phyloP scores from a whole-genome alignment of 805 yeast species.

The Priceomyces carsonii region DNA sequence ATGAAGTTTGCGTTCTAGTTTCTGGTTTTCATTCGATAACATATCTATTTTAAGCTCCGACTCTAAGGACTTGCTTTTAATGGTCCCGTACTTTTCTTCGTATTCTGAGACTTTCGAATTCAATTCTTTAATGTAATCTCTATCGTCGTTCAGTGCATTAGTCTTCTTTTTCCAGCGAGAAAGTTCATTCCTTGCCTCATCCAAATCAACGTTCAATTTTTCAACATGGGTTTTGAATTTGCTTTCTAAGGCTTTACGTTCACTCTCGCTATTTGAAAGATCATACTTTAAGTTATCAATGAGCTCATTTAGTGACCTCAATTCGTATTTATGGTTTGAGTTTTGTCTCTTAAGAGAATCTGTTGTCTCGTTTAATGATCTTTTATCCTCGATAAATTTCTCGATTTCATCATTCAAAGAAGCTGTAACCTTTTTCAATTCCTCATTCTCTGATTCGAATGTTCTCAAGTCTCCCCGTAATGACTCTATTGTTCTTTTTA shows the following conservation, averaged over 20 bases:
- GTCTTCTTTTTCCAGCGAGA: slow-evolving; percentile 12
- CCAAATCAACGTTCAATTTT: slow-evolving; percentile 13
- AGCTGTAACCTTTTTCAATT: background rate
- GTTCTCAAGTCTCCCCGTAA: slow-evolving; percentile 6
- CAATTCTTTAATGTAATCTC: slow-evolving; percentile 11
- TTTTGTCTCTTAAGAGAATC: slow-evolving; percentile 1
- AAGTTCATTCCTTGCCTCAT: slow-evolving; percentile 14
- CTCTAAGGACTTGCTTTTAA: slow-evolving; percentile 13
- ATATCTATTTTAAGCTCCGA: slow-evolving; percentile 14
- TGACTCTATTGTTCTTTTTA: slow-evolving; percentile 13
- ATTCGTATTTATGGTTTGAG: slow-evolving; percentile 6
- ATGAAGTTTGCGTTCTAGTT: slow-evolving; percentile 17
- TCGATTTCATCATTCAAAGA: background rate
- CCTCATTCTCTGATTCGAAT: slow-evolving; percentile 4
- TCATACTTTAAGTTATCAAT: slow-evolving; percentile 4
- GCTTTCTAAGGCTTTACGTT: slow-evolving; percentile 14
- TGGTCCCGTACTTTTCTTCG: slow-evolving; percentile 9
- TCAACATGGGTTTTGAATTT: slow-evolving; percentile 1
- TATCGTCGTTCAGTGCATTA: background rate
- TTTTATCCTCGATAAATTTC: background rate
- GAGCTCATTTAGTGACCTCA: slow-evolving; percentile 5
- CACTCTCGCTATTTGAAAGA: slow-evolving; percentile 2
- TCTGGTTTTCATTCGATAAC: slow-evolving; percentile 12
- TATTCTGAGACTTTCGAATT: slow-evolving; percentile 15
- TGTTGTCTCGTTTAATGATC: slow-evolving; percentile 1